These are phyloP conservation scores for Pichia phayaonensis DNA, from an alignment of 805 yeast species.

Conservation along the genomic window DNA sequence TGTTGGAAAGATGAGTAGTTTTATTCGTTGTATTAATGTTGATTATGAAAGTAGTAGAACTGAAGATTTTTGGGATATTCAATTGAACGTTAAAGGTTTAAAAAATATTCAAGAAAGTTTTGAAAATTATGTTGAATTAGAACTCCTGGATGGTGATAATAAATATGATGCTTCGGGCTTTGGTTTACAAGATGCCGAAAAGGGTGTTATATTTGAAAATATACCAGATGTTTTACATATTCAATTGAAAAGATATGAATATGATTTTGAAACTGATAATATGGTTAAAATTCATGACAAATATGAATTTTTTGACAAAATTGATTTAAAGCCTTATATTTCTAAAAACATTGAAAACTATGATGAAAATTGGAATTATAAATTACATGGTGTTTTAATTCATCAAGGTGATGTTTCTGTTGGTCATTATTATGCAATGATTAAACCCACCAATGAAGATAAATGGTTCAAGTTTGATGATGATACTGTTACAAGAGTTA, in stretches of 20 bases:
- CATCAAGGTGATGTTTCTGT: constrained; percentile 94
- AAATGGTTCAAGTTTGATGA: constrained; percentile 88
- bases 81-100: constrained; percentile 83
- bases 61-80: constrained; percentile 98
- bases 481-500: constrained; percentile 85
- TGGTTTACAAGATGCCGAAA: constrained; percentile 93
- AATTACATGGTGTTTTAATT: constrained; percentile 87
- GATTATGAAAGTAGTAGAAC: constrained; percentile 85
- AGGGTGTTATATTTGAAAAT: constrained; percentile 86
- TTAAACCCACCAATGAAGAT: constrained; percentile 64
- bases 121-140: constrained; percentile 80
- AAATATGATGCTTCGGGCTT: constrained; percentile 85
- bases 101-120: constrained; percentile 67
- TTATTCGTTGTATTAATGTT: constrained; percentile 85
- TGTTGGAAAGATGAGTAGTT: constrained; percentile 96
- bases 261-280: constrained; percentile 82
- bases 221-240: constrained; percentile 92
- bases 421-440: constrained; percentile 94
- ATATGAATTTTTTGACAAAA: constrained; percentile 77
- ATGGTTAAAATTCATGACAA: constrained; percentile 88
- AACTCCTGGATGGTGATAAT: constrained; percentile 87
- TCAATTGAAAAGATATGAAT: constrained; percentile 91
- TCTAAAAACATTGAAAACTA: constrained; percentile 44
- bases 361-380: constrained; percentile 65
- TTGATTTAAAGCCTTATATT: constrained; percentile 73